These are phyloP conservation scores for Sphaerostilbella broomeana DNA, from an alignment of 2,329 filamentous ascomycete species.

Conservation along the genomic window DNA sequence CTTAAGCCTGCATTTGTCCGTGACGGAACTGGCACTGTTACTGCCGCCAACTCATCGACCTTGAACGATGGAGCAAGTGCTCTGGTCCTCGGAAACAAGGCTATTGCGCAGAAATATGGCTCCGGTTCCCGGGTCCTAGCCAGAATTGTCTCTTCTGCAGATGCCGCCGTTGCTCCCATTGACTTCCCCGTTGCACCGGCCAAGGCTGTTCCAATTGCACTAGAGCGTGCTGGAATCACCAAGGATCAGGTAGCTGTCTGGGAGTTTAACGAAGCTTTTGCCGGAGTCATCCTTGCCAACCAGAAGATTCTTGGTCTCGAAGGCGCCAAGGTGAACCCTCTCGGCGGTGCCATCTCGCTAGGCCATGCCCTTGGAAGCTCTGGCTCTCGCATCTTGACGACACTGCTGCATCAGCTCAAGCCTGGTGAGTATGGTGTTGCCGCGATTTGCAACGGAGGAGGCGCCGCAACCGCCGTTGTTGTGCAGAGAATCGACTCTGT, in stretches of 20 bases:
- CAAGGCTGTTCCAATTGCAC: slow-evolving; percentile 83
- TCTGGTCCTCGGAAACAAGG: slow-evolving; percentile 75
- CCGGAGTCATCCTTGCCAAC: slow-evolving; percentile 90
- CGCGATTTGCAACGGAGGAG: slow-evolving; percentile 94
- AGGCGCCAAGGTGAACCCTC: slow-evolving; percentile 72
- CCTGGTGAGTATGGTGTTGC: slow-evolving; percentile 90
- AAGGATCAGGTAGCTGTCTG: slow-evolving; percentile 89
- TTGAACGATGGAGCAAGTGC: slow-evolving; percentile 94
- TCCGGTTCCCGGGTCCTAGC: slow-evolving; percentile 75
- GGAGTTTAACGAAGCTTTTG: slow-evolving; percentile 99
- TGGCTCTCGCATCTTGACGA: slow-evolving; percentile 83
- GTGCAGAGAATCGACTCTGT: slow-evolving; percentile 71
- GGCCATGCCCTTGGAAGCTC: slow-evolving; percentile 93
- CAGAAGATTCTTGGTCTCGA: slow-evolving; percentile 83
- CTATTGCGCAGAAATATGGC: slow-evolving; percentile 74
- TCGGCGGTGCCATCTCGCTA: slow-evolving; percentile 85
- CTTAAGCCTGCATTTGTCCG: slow-evolving; percentile 88
- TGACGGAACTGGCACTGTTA: slow-evolving; percentile 82
- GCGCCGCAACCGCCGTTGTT: slow-evolving; percentile 83
- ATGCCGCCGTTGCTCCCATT: slow-evolving; percentile 83
- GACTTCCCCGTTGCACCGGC: slow-evolving; percentile 93
- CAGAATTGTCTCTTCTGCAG: slow-evolving; percentile 75
- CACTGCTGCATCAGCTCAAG: slow-evolving; percentile 84
- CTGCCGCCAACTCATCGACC: slow-evolving; percentile 87
- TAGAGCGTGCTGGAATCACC: slow-evolving; percentile 81